Percentiles rank a stretch among this genome's conserved stretches.
Evolutionary conservation across 192 early-diverging fungal genomes (phyloP).

Genomic region (Powellomyces hirtus): DNA sequence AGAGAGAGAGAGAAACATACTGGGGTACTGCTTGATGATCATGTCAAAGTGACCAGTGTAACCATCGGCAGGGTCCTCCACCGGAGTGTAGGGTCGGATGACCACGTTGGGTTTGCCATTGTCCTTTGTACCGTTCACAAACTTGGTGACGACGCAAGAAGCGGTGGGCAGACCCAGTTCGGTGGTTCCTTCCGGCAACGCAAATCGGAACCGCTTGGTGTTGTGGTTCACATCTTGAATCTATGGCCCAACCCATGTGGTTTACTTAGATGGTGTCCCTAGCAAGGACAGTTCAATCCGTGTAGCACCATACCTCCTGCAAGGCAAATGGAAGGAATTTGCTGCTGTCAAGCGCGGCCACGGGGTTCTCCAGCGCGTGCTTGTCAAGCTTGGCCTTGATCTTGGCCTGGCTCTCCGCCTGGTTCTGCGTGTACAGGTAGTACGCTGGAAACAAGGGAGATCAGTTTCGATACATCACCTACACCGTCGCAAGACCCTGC

Average conservation of each 20-base stretch:
- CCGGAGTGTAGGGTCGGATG: conserved; percentile 69
- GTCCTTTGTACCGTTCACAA: conserved; percentile 45
- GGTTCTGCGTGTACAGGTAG: conserved; percentile 14
- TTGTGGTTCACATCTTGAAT: conserved; percentile 67
- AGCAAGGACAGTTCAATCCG: background rate
- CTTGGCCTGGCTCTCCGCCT: background rate
- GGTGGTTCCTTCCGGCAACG: conserved; percentile 59
- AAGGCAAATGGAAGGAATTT: conserved; percentile 54
- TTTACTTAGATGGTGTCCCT: background rate
- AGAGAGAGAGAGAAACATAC: background rate
- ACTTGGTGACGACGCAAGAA: conserved; percentile 80
- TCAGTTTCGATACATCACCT: background rate
- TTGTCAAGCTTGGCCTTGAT: conserved; percentile 21
- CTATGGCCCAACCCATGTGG: background rate
- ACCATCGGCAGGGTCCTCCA: conserved; percentile 43
- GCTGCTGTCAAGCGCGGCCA: conserved; percentile 20
- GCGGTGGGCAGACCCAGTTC: conserved; percentile 69
- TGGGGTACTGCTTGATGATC: conserved; percentile 76
- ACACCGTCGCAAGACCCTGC: too few relatives aligned
- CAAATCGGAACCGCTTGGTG: conserved; percentile 58
- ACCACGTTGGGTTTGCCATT: conserved; percentile 56
- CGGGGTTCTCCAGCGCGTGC: conserved; percentile 9
- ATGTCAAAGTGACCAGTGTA: conserved; percentile 72
- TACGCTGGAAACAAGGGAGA: background rate
- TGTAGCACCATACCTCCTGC: conserved; percentile 33